Conservation (phyloP, 2,329 filamentous ascomycete species). For the Leptographium procerum region DNA sequence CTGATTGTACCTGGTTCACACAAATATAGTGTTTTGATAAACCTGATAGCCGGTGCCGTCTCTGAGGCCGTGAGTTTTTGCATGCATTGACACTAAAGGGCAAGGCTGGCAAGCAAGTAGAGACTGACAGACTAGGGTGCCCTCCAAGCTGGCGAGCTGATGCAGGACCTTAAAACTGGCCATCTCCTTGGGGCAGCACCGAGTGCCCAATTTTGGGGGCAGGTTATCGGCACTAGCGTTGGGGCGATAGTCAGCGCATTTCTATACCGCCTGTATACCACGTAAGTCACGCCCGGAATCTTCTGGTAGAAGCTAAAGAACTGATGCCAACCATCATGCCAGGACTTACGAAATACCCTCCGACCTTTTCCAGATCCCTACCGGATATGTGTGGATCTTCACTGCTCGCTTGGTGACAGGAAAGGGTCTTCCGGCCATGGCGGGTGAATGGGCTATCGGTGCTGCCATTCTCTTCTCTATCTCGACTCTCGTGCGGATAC, state of each 20-base stretch:
- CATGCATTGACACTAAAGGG: not conserved
- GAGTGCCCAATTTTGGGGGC: slow-evolving; percentile 92
- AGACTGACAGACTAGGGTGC: slow-evolving; percentile 40
- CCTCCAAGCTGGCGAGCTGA: slow-evolving; percentile 86
- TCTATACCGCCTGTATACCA: slow-evolving; percentile 80
- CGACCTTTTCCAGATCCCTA: slow-evolving; percentile 84
- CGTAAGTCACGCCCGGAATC: slow-evolving; percentile 22
- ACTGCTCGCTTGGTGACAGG: slow-evolving; percentile 89
- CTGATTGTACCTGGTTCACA: slow-evolving; percentile 71
- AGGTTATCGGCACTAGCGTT: slow-evolving; percentile 78
- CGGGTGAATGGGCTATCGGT: slow-evolving; percentile 64
- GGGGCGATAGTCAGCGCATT: slow-evolving; percentile 78
- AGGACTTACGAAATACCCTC: slow-evolving; percentile 82
- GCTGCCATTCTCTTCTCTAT: slow-evolving; percentile 64
- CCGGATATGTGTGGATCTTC: slow-evolving; percentile 95
- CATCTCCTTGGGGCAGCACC: slow-evolving; percentile 86
- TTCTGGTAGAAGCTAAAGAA: not conserved
- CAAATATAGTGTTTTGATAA: slow-evolving; percentile 84
- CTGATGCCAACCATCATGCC: not conserved
- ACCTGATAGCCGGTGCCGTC: slow-evolving; percentile 85
- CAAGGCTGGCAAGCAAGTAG: not conserved
- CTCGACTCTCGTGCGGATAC: slow-evolving; percentile 60
- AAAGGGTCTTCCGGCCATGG: slow-evolving; percentile 74
- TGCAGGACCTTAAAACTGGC: slow-evolving; percentile 95
- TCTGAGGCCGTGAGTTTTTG: slow-evolving; percentile 18